These are phyloP conservation scores for Strobilomyces echinocephalus DNA, from an alignment of 768 basidiomycete genomes.

Conservation along the genomic window DNA sequence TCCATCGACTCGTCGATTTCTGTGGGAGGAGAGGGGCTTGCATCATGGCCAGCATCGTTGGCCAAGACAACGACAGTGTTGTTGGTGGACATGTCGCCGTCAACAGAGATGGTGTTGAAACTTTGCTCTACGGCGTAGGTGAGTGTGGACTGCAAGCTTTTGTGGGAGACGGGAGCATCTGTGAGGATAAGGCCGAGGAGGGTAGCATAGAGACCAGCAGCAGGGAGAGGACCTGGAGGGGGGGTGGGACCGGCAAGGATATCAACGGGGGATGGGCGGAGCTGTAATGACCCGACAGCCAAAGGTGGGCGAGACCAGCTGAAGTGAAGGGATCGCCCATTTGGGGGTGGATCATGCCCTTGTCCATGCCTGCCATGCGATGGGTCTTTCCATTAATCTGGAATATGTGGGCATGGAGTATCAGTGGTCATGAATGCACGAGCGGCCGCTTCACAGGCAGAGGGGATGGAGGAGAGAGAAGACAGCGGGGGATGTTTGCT, in stretches of 20 bases:
- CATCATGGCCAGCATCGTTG: constrained; percentile 72
- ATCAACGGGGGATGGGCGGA: no score
- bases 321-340: constrained; percentile 62
- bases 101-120: constrained; percentile 96
- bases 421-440: constrained; percentile 99
- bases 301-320: constrained; percentile 22
- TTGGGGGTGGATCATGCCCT: constrained; percentile 97
- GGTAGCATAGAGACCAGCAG: constrained; percentile 70
- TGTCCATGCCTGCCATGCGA: constrained; percentile 93
- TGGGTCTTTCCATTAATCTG: constrained; percentile 65
- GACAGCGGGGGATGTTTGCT: constrained; percentile 62
- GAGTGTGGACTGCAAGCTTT: constrained; percentile 76
- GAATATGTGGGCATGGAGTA: constrained; percentile 82
- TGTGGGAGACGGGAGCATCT: constrained; percentile 80
- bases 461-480: constrained; percentile 66
- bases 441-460: constrained; percentile 75
- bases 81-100: constrained; percentile 98
- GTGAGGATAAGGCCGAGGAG: constrained; percentile 90
- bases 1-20: constrained; percentile 69
- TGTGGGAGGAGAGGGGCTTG: constrained; percentile 29
- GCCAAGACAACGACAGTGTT: constrained; percentile 89
- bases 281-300: no score
- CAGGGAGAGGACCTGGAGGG: constrained; percentile 11
- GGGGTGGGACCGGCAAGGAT: no score
- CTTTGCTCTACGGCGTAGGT: constrained; percentile 89